Evolutionary conservation across 306 rosid genomes (phyloP).

Genomic region (Prunus persica): Prunus_persica_NCBIv2 NC_034009.1:41461501-41462000

Average conservation of each 20-base stretch:
- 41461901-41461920: neutral
- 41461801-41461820: conserved; percentile 44
- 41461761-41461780: conserved; percentile 33
- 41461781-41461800: too few relatives aligned
- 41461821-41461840: neutral
- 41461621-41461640: neutral
- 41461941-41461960: neutral
- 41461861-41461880: neutral
- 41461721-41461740: too few relatives aligned
- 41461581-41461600: conserved; percentile 35
- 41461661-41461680: neutral
- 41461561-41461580: conserved; percentile 24
- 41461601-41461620: conserved; percentile 4
- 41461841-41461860: neutral
- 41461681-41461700: neutral
- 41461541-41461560: conserved; percentile 23
- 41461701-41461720: conserved; percentile 22
- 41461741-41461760: conserved; percentile 28
- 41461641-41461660: neutral
- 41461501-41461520: conserved; percentile 81
- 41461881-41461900: neutral
- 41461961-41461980: neutral
- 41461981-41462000: too few relatives aligned
- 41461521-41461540: conserved; percentile 78
- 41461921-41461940: neutral